Evolutionary conservation across 306 rosid genomes (phyloP).

Genomic region (Quercus berberidifolia): DNA sequence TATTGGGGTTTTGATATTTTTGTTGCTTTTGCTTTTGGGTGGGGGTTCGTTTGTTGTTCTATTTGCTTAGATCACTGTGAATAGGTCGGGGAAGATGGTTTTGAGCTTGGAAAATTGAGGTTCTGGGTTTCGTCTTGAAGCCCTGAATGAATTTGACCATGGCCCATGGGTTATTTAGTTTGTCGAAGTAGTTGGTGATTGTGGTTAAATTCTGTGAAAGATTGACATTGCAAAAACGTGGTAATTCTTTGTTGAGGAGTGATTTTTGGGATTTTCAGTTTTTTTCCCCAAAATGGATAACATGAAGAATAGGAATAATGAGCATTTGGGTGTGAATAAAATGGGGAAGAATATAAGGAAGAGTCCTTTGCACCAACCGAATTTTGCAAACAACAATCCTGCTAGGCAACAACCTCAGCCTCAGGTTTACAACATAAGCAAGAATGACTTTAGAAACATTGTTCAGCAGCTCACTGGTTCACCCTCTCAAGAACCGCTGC

Average conservation of each 20-base stretch:
- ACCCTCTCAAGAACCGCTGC: constrained; percentile 73
- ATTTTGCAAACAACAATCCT: constrained; percentile 55
- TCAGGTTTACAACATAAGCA: constrained; percentile 93
- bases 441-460: constrained; percentile 84
- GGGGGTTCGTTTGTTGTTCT: neutral
- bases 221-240: constrained; percentile 11
- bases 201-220: constrained; percentile 9
- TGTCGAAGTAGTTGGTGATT: constrained; percentile 1
- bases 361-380: constrained; percentile 88
- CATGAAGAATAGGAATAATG: constrained; percentile 60
- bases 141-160: constrained; percentile 22
- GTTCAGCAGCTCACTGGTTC: constrained; percentile 98
- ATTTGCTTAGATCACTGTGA: constrained; percentile 1
- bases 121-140: constrained; percentile 7
- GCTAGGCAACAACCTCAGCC: constrained; percentile 92
- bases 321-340: constrained; percentile 83
- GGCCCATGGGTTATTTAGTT: constrained; percentile 18
- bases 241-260: constrained; percentile 12
- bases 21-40: constrained; percentile 20
- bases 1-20: constrained; percentile 35
- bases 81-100: neutral
- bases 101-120: constrained; percentile 17
- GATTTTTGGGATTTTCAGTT: constrained; percentile 6
- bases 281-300: constrained; percentile 53
- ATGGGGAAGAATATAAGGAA: constrained; percentile 87